Evolutionary conservation across 2,329 filamentous ascomycete genomes (phyloP).

Genomic region (Colletotrichum sp.): DNA sequence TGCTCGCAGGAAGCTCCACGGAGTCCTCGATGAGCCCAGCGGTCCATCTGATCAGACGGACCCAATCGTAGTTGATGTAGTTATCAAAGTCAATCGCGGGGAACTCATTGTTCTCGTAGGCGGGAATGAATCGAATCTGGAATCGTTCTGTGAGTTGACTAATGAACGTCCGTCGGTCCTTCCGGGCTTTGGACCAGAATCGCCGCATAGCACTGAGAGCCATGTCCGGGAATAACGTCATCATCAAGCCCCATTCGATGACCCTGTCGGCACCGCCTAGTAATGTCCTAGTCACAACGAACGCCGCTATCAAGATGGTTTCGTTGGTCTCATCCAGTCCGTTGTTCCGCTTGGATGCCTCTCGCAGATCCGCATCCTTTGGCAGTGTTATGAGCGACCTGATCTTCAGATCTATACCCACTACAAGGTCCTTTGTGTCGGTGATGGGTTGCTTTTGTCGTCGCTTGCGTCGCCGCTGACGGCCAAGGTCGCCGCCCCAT

Average conservation of each 20-base stretch:
- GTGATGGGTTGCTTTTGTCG: conserved; percentile 6
- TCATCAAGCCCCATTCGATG: conserved; percentile 66
- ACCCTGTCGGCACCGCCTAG: conserved; percentile 64
- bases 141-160: conserved; percentile 67
- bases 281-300: conserved; percentile 62
- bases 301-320: conserved; percentile 54
- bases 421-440: conserved; percentile 8
- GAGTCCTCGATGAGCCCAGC: conserved; percentile 34
- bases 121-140: conserved; percentile 67
- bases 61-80: conserved; percentile 72
- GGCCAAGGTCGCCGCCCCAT: conserved; percentile 16
- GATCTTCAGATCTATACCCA: conserved; percentile 15
- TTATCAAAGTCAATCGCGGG: conserved; percentile 68
- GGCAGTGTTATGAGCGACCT: conserved; percentile 15
- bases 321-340: conserved; percentile 21
- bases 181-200: conserved; percentile 59
- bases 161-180: conserved; percentile 58
- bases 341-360: neutral
- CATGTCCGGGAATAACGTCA: conserved; percentile 59
- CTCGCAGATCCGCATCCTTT: conserved; percentile 10
- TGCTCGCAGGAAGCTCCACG: conserved; percentile 53
- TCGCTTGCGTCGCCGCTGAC: conserved; percentile 8
- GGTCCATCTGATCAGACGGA: conserved; percentile 69
- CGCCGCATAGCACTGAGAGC: conserved; percentile 56
- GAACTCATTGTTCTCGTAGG: conserved; percentile 68